Base-by-base conservation (phyloP, 305 asterid genomes). In the Nicotiana rustica region DNA sequence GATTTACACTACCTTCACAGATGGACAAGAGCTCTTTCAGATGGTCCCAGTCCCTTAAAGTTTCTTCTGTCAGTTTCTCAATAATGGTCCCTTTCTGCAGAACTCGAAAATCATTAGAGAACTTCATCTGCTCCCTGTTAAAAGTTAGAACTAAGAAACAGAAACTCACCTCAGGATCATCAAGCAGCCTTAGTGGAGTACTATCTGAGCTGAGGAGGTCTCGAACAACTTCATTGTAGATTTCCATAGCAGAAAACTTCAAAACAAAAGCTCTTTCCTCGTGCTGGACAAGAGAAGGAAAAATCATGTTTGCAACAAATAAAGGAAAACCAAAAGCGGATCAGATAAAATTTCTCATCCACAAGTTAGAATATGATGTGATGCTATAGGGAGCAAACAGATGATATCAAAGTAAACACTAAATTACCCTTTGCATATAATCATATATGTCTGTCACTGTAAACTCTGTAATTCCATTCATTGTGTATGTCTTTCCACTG, bases 401-500 rank as follows among this genome's bases (percentile, higher is more conserved):
- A 38, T 17, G 79, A 62, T 67, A 62, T 65, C 77, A 73, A 78
- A 81, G 69, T 84, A 55, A 4, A 84, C 82, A 82, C 80, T 85
- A 82, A 65, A 84, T 47, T 83, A 95, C 99, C 98, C 77, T 89
- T 81, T 88, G 90, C 69, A 92, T 92, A 85, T 95, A 92, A 84
- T 92, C 92, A 76, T 94, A 95, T 79, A 96, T 92, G 86, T 95
- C 98, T 79, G 95, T 92, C 80, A 94, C 98, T 5, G 98, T 89
- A 81, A 90, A 96, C 86, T 96, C 99, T 1, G 99, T 96, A 60
- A 95, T 91, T 65, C 99, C 98, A 83, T 91, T 96, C 99, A 96
- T 92, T 67, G 99, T 94, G 86, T 95, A 93, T 9, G 99, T 95
- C 92, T 95, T 95, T 85, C 98, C 98, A 35, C 98, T 95, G 91